These are phyloP conservation scores for Bipolaris gigantea DNA, from an alignment of 2,329 filamentous ascomycete genomes.

Conservation along the genomic window DNA sequence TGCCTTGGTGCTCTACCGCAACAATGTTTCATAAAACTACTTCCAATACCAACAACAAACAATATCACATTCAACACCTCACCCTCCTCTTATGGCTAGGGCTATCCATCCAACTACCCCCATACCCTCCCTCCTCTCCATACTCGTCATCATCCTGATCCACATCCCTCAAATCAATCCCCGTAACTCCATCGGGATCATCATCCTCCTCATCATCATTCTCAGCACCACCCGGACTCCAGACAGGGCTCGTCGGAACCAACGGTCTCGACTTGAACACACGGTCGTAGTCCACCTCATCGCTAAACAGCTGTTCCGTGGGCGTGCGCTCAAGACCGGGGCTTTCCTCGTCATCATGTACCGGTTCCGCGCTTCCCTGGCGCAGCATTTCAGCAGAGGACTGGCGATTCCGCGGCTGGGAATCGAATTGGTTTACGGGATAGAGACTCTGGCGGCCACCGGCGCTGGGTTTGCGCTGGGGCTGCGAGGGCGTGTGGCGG, in stretches of 20 bases:
- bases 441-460: slow-evolving; percentile 40
- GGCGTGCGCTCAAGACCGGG: slow-evolving; percentile 50
- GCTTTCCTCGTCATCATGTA: neutral
- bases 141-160: slow-evolving; percentile 32
- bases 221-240: slow-evolving; percentile 29
- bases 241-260: slow-evolving; percentile 73
- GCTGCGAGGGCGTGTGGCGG: slow-evolving; percentile 18
- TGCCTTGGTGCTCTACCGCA: too few species aligned
- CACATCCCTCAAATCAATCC: slow-evolving; percentile 16
- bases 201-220: slow-evolving; percentile 15
- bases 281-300: slow-evolving; percentile 74
- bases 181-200: slow-evolving; percentile 21
- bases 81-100: slow-evolving; percentile 25
- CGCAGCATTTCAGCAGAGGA: slow-evolving; percentile 10
- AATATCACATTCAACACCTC: neutral
- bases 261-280: slow-evolving; percentile 85
- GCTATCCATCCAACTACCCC: slow-evolving; percentile 34
- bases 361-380: slow-evolving; percentile 24
- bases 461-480: slow-evolving; percentile 18
- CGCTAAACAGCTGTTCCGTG: slow-evolving; percentile 69
- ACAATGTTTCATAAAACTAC: too few species aligned
- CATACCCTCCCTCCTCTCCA: slow-evolving; percentile 32
- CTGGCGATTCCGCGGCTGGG: slow-evolving; percentile 50
- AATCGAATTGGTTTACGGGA: slow-evolving; percentile 61
- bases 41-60: neutral